These are phyloP conservation scores for Zymoseptoria pseudotritici DNA, from an alignment of 2,329 filamentous ascomycete species.

Conservation along the genomic window DNA sequence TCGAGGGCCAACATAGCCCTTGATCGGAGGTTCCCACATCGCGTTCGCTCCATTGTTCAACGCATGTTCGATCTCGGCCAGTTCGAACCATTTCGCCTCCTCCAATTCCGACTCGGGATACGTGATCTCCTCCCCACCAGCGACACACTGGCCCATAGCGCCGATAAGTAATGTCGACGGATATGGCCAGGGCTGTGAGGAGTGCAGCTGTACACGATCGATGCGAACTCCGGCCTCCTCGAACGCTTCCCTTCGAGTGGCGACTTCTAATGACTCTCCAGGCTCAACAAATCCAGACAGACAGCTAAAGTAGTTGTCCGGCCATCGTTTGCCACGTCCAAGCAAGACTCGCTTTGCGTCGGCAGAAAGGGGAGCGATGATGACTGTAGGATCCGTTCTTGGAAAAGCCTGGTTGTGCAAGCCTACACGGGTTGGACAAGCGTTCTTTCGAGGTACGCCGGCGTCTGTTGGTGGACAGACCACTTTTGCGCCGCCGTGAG, in stretches of 20 bases:
- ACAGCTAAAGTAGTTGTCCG: slow-evolving; percentile 18
- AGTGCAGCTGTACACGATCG: slow-evolving; percentile 72
- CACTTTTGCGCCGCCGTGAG: slow-evolving; percentile 17
- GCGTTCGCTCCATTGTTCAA: slow-evolving; percentile 17
- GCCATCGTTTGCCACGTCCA: slow-evolving; percentile 17
- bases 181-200: slow-evolving; percentile 81
- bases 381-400: slow-evolving; percentile 18
- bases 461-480: slow-evolving; percentile 18
- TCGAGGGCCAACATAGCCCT: slow-evolving; percentile 15
- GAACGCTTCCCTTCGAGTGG: slow-evolving; percentile 76
- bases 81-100: slow-evolving; percentile 19
- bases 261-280: slow-evolving; percentile 77
- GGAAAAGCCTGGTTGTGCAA: slow-evolving; percentile 19
- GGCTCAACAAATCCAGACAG: slow-evolving; percentile 68
- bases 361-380: slow-evolving; percentile 17
- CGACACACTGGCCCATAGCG: slow-evolving; percentile 17
- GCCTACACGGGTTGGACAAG: slow-evolving; percentile 16
- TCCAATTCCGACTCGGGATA: slow-evolving; percentile 19
- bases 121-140: slow-evolving; percentile 16
- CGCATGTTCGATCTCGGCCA: slow-evolving; percentile 18
- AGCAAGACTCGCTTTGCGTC: slow-evolving; percentile 17
- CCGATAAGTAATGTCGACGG: slow-evolving; percentile 78
- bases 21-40: slow-evolving; percentile 20
- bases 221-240: slow-evolving; percentile 74
- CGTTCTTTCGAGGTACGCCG: slow-evolving; percentile 10